Conservation (phyloP, 129 eudicot genomes). For the Flaveria bidentis region DNA sequence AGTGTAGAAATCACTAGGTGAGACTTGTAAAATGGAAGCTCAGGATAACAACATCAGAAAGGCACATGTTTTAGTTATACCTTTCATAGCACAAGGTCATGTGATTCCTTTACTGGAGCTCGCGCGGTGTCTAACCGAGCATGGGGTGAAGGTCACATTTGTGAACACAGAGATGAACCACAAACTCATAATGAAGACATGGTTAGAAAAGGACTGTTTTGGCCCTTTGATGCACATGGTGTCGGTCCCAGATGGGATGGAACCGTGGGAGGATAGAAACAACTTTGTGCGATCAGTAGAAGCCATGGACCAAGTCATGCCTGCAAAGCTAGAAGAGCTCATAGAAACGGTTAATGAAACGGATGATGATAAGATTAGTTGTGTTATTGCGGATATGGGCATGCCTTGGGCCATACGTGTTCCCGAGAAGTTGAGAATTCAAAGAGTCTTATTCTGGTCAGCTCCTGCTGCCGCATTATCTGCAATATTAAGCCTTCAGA, state of each 20-base stretch:
- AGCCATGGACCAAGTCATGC: constrained; percentile 35
- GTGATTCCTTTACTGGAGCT: constrained; percentile 54
- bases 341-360: constrained; percentile 28
- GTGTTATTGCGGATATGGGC: constrained; percentile 52
- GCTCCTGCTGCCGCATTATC: constrained; percentile 41
- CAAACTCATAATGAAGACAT: constrained; percentile 4
- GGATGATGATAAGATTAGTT: constrained; percentile 28
- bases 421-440: constrained; percentile 41
- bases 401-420: constrained; percentile 38
- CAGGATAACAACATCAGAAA: neutral
- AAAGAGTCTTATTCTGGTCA: constrained; percentile 36
- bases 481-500: constrained; percentile 7
- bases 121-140: constrained; percentile 33
- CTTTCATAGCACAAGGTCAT: constrained; percentile 54
- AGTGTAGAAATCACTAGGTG: neutral
- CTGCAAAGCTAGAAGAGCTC: constrained; percentile 39
- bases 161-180: constrained; percentile 21
- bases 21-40: neutral
- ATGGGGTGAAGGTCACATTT: constrained; percentile 36
- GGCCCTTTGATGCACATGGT: constrained; percentile 16
- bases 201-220: neutral
- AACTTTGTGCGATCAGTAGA: constrained; percentile 17
- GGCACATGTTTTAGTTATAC: constrained; percentile 41
- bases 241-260: constrained; percentile 34
- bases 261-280: constrained; percentile 38